phyloP scores from a whole-genome alignment of 2,329 filamentous ascomycete genomes.

The Aspergillus terreus region DNA sequence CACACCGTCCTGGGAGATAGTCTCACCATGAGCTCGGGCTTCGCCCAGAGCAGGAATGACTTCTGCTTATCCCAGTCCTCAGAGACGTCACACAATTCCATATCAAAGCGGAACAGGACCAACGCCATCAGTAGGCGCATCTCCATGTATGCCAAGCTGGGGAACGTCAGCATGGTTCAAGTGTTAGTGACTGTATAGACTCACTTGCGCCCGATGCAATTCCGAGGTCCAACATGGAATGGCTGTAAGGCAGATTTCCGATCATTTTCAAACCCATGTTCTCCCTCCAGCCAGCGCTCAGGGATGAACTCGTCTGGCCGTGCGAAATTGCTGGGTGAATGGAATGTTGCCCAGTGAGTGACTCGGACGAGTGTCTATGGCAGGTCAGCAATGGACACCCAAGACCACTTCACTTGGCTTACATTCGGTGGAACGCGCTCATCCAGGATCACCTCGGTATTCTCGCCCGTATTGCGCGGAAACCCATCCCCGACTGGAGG shows the following conservation, averaged over 20 bases:
- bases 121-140: slow-evolving; percentile 47
- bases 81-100: slow-evolving; percentile 27
- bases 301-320: slow-evolving; percentile 25
- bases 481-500: slow-evolving; percentile 35
- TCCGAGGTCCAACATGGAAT: slow-evolving; percentile 34
- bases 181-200: not conserved
- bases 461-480: slow-evolving; percentile 1
- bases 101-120: slow-evolving; percentile 48
- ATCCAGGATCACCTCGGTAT: slow-evolving; percentile 1
- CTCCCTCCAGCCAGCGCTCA: slow-evolving; percentile 30
- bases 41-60: slow-evolving; percentile 37
- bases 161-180: not conserved
- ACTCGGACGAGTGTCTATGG: slow-evolving; percentile 2
- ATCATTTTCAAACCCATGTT: slow-evolving; percentile 16
- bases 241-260: slow-evolving; percentile 26
- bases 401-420: not conserved
- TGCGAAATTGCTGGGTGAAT: slow-evolving; percentile 21
- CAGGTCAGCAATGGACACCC: not conserved
- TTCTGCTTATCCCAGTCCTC: slow-evolving; percentile 33
- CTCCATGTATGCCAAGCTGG: slow-evolving; percentile 47
- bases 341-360: slow-evolving; percentile 20
- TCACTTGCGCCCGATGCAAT: slow-evolving; percentile 33
- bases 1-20: not conserved
- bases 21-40: slow-evolving; percentile 19
- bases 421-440: slow-evolving; percentile 3